A percentile compares a stretch with the other conserved stretches of the same genome.
Evolutionary conservation across 2,329 filamentous ascomycete species (phyloP).

Genomic region (Gremmenia infestans): DNA sequence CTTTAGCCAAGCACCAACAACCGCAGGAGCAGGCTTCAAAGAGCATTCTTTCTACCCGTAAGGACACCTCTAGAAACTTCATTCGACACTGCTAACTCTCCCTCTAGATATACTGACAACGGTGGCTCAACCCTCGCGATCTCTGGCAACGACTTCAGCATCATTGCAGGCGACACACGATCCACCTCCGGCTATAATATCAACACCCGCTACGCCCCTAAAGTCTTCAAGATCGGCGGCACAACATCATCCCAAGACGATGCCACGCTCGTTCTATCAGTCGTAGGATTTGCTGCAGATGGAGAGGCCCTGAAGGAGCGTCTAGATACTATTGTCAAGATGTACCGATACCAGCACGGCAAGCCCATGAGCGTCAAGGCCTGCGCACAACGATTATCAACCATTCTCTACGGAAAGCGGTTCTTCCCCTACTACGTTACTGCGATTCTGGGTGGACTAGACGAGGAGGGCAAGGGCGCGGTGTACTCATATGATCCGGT

Average conservation of each 20-base stretch:
- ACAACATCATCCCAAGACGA: constrained; percentile 80
- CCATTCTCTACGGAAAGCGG: constrained; percentile 93
- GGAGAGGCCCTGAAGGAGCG: constrained; percentile 91
- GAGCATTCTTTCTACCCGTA: constrained; percentile 93
- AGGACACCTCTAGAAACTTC: constrained; percentile 30
- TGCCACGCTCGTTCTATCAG: constrained; percentile 82
- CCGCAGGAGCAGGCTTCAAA: constrained; percentile 49
- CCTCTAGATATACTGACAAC: constrained; percentile 88
- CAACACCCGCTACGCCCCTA: constrained; percentile 92
- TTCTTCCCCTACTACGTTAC: constrained; percentile 99
- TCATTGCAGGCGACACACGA: constrained; percentile 95
- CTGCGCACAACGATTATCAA: constrained; percentile 89
- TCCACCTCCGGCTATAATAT: constrained; percentile 97
- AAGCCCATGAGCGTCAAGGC: constrained; percentile 94
- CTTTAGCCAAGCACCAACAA: constrained; percentile 56
- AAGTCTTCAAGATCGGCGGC: constrained; percentile 96
- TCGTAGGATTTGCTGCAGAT: constrained; percentile 94
- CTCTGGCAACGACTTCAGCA: constrained; percentile 87
- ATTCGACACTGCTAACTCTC: not conserved
- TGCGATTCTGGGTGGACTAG: constrained; percentile 87
- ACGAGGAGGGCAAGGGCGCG: constrained; percentile 90
- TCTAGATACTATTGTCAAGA: constrained; percentile 91
- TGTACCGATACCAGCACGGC: constrained; percentile 97
- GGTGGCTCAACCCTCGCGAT: constrained; percentile 95
- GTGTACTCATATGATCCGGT: constrained; percentile 98